Evolutionary conservation across 2,329 filamentous ascomycete genomes (phyloP), one percentile per base, ranked within the genome.

Genomic region (Dactylellina leptospora): DNA sequence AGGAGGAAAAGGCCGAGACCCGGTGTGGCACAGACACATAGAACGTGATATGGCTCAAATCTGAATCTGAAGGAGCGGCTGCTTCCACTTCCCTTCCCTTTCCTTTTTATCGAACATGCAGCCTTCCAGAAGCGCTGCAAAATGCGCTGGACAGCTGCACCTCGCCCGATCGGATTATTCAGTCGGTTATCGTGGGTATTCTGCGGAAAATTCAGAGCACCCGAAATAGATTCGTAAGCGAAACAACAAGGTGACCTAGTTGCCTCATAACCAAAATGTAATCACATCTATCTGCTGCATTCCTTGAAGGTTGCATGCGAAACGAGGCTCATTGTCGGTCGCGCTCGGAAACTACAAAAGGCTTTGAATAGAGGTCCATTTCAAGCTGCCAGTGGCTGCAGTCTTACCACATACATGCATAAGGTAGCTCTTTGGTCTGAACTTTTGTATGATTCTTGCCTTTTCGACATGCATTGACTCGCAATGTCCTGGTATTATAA

Each of bases 101-200:
- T 27, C 36, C 27, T 44, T 28, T 44, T 25, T 50, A 25, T 51
- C 53, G 55, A 51, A 55, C 59, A 20, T 72, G 68, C 68, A 72
- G 68, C 68, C 68, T 72, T 72, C 68, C 68, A 72, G 68, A 72
- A 72, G 62, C 33, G 55, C 48, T 25, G 59, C 60, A 51, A 63
- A 64, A 64, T 44, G 53, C 54, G 48, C 60, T 48, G 48, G 68
- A 25, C 68, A 64, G 59, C 68, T 64, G 68, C 68, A 72, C 55
- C 59, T 64, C 42, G 28, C 68, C 68, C 47, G 68, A 72, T 72
- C 68, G 68, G 68, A 72, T 72, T 72, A 62, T 72, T 72, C 59
- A 55, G 59, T 72, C 68, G 68, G 68, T 63, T 72, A 72, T 72
- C 68, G 68, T 72, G 68, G 68, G 47, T 56, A 55, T 63, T 68